A percentile compares a stretch with the other conserved stretches of the same genome.
Evolutionary conservation across 1,139 yeast genomes (phyloP).

Genomic region (Taphrina communis): DNA sequence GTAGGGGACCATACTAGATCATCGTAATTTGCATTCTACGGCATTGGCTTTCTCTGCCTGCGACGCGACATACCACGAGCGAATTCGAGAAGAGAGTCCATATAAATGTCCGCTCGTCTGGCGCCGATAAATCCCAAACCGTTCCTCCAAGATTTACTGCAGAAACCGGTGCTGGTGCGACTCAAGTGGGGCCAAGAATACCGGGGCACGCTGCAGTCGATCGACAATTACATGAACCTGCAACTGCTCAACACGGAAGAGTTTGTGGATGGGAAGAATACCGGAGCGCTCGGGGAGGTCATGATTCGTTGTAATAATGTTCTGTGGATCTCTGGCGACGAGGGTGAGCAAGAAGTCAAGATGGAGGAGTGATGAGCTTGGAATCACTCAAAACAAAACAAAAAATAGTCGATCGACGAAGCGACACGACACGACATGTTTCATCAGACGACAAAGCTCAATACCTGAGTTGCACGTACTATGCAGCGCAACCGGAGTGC

Average conservation of each 20-base stretch:
- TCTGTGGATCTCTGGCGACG: conserved; percentile 39
- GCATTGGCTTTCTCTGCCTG: no score
- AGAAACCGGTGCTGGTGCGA: conserved; percentile 76
- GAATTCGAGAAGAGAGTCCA: no score
- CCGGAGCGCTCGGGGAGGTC: conserved; percentile 76
- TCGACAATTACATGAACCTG: conserved; percentile 92
- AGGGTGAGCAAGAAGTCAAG: conserved; percentile 43
- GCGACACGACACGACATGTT: not conserved
- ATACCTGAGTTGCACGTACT: no score
- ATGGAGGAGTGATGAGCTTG: conserved; percentile 44
- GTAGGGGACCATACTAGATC: no score
- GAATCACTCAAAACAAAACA: not conserved
- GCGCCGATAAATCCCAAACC: conserved; percentile 75
- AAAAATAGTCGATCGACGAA: not conserved
- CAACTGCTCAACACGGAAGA: conserved; percentile 77
- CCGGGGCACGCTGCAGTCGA: conserved; percentile 71
- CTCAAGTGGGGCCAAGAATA: conserved; percentile 86
- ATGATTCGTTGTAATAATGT: conserved; percentile 52
- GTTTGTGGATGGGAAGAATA: conserved; percentile 59
- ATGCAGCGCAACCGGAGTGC: not conserved
- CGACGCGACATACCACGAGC: no score
- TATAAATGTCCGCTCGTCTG: conserved; percentile 29
- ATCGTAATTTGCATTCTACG: no score
- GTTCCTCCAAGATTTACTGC: conserved; percentile 74
- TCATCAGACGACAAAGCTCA: no score